Conservation (phyloP, 768 basidiomycete species). For the Pleurotus salmoneostramineus region DNA sequence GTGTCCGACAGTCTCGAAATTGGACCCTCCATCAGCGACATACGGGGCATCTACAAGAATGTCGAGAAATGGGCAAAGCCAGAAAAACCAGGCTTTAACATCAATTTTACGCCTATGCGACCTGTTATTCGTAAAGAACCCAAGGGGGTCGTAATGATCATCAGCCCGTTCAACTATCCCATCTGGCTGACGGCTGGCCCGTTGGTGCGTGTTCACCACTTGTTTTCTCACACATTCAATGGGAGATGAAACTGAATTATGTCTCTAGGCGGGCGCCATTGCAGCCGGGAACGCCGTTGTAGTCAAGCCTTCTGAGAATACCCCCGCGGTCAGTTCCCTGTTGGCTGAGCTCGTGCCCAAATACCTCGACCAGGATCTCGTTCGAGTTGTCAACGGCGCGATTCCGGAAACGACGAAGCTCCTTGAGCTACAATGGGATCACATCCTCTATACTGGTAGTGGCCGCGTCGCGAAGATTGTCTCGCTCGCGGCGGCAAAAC, state of each 20-base stretch:
- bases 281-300: conserved; percentile 73
- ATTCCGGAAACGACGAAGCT: conserved; percentile 66
- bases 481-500: conserved; percentile 71
- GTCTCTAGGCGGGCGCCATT: conserved; percentile 55
- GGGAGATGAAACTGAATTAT: background rate
- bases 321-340: conserved; percentile 51
- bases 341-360: conserved; percentile 66
- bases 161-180: conserved; percentile 76
- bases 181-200: conserved; percentile 55
- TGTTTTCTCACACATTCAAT: background rate
- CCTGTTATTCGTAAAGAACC: conserved; percentile 71
- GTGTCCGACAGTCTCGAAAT: conserved; percentile 54
- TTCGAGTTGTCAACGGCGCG: conserved; percentile 68
- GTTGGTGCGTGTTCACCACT: conserved; percentile 37
- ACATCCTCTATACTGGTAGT: conserved; percentile 42
- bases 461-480: conserved; percentile 65
- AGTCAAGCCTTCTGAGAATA: conserved; percentile 75
- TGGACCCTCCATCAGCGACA: conserved; percentile 44
- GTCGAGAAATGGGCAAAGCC: conserved; percentile 77
- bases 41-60: conserved; percentile 49
- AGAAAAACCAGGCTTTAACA: conserved; percentile 47
- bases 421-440: conserved; percentile 68
- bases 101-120: conserved; percentile 55
- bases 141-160: conserved; percentile 70
- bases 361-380: conserved; percentile 67